Conservation (phyloP, 805 yeast species). For the Teunomyces panamensis region DNA sequence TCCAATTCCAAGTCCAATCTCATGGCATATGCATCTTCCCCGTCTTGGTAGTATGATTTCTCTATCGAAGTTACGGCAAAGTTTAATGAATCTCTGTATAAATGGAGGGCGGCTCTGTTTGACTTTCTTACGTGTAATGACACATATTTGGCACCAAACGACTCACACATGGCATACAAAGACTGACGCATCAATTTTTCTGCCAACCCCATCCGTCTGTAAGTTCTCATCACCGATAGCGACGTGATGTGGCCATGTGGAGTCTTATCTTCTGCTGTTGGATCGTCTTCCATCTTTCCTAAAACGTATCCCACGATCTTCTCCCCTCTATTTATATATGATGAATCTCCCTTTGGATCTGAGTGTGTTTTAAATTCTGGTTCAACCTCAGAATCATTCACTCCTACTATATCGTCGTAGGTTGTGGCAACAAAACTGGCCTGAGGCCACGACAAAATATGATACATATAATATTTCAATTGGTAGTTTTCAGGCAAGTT, state of each 20-base stretch:
- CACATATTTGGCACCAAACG: slow-evolving; percentile 77
- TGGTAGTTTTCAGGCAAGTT: slow-evolving; percentile 94
- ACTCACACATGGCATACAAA: slow-evolving; percentile 74
- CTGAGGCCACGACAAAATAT: slow-evolving; percentile 94
- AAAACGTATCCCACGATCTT: slow-evolving; percentile 93
- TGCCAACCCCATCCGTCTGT: slow-evolving; percentile 93
- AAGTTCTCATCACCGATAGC: slow-evolving; percentile 90
- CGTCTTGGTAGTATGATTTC: slow-evolving; percentile 90
- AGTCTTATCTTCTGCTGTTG: slow-evolving; percentile 66
- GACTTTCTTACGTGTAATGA: slow-evolving; percentile 91
- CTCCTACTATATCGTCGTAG: slow-evolving; percentile 40
- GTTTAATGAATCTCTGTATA: slow-evolving; percentile 79
- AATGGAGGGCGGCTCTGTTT: slow-evolving; percentile 89
- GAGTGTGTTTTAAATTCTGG: slow-evolving; percentile 9
- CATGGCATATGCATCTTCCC: slow-evolving; percentile 98
- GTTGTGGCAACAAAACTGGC: slow-evolving; percentile 94
- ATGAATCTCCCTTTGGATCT: slow-evolving; percentile 57
- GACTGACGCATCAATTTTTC: slow-evolving; percentile 87
- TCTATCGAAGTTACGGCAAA: slow-evolving; percentile 84
- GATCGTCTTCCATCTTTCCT: slow-evolving; percentile 96
- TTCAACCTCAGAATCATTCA: slow-evolving; percentile 26
- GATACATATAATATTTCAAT: slow-evolving; percentile 90
- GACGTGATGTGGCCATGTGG: slow-evolving; percentile 94
- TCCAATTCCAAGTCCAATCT: slow-evolving; percentile 61
- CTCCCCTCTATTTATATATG: slow-evolving; percentile 65